Conservation (phyloP, 2,329 filamentous ascomycete species). For the Alternaria gaisen region DNA sequence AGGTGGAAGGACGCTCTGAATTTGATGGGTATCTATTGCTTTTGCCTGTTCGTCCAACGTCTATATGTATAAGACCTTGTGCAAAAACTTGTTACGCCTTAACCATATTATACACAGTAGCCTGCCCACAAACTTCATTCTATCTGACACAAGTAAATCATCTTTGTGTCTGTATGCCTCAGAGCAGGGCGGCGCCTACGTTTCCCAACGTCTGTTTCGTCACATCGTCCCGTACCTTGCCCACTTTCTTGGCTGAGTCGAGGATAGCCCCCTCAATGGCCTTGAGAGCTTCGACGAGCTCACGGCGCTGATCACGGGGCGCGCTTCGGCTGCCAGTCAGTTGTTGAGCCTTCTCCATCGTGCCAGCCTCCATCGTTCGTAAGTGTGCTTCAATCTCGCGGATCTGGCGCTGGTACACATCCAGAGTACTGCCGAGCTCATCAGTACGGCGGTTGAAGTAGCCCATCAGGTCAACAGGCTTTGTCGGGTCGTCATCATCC, state of each 20-base stretch:
- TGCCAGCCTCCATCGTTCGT: slow-evolving; percentile 57
- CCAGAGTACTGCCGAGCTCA: slow-evolving; percentile 51
- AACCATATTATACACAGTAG: not conserved
- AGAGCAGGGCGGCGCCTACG: slow-evolving; percentile 43
- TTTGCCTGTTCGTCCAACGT: not conserved
- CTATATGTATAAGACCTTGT: not conserved
- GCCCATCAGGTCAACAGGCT: slow-evolving; percentile 55
- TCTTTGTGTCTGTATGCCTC: slow-evolving; percentile 3
- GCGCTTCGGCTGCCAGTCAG: slow-evolving; percentile 48
- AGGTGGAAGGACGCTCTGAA: not conserved
- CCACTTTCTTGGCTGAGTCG: slow-evolving; percentile 58
- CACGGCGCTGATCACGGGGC: slow-evolving; percentile 52
- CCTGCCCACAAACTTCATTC: not conserved
- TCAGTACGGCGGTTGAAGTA: slow-evolving; percentile 57
- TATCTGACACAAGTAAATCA: not conserved
- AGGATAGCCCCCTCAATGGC: slow-evolving; percentile 61
- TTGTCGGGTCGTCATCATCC: slow-evolving; percentile 51
- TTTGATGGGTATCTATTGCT: slow-evolving; percentile 26
- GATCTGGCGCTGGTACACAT: slow-evolving; percentile 54
- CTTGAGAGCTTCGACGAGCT: slow-evolving; percentile 57
- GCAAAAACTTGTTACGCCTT: not conserved
- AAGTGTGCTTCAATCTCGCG: slow-evolving; percentile 60
- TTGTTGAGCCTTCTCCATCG: slow-evolving; percentile 55
- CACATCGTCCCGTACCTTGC: slow-evolving; percentile 58
- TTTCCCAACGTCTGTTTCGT: slow-evolving; percentile 54